Evolutionary conservation across 805 yeast species (phyloP).

Genomic region (Sugiyamaella americana): DNA sequence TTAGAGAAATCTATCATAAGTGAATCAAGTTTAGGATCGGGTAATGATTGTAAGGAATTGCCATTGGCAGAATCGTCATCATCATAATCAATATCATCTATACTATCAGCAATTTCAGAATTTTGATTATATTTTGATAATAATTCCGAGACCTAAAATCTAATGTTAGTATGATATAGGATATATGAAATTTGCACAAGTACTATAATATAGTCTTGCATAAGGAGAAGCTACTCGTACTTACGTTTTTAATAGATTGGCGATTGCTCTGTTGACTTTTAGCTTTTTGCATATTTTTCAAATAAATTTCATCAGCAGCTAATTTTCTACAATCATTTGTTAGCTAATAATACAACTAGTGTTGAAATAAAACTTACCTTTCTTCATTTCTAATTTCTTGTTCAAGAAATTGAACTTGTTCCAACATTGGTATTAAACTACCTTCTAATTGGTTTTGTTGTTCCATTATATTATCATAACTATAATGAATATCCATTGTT

Average conservation of each 20-base stretch:
- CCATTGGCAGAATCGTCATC: background rate
- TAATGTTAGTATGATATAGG: too few species aligned
- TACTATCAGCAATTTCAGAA: background rate
- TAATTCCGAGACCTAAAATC: background rate
- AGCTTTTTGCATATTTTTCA: background rate
- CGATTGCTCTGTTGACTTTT: background rate
- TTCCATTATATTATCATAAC: constrained; percentile 12
- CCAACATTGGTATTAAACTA: constrained; percentile 14
- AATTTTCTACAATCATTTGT: background rate
- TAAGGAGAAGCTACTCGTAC: too few species aligned
- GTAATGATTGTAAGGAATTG: background rate
- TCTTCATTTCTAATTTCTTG: constrained; percentile 9
- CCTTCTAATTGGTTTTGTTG: constrained; percentile 13
- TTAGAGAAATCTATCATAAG: background rate
- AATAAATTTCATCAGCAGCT: constrained; percentile 1
- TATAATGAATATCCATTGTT: constrained; percentile 14
- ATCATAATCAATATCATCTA: background rate
- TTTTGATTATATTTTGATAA: background rate
- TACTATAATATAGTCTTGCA: too few species aligned
- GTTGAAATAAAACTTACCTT: background rate
- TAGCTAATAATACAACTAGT: background rate
- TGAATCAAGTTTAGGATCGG: background rate
- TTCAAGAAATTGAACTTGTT: constrained; percentile 12
- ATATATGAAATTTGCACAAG: too few species aligned
- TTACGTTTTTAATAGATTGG: background rate